Conservation (phyloP, 805 yeast genomes). For the Nakazawaea ambrosiae region DNA sequence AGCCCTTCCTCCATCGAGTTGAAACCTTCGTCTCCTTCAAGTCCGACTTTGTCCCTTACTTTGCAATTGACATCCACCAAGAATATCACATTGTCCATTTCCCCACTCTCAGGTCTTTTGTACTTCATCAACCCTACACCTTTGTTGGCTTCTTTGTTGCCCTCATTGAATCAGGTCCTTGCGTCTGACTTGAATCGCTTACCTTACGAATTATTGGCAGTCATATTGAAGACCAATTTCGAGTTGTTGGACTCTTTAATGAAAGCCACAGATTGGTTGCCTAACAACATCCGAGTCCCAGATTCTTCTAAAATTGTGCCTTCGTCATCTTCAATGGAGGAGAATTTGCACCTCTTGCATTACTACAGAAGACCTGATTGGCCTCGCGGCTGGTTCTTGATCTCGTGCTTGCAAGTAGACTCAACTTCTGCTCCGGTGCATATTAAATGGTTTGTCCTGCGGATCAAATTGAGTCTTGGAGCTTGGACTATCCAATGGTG, state of each 20-base stretch:
- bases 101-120: slow-evolving; percentile 31
- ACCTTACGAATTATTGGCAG: slow-evolving; percentile 30
- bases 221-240: slow-evolving; percentile 42
- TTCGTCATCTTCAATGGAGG: slow-evolving; percentile 5
- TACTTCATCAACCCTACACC: slow-evolving; percentile 40
- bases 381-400: slow-evolving; percentile 52
- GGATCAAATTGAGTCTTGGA: slow-evolving; percentile 40
- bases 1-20: slow-evolving; percentile 16
- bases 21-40: slow-evolving; percentile 7
- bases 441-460: slow-evolving; percentile 46
- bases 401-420: slow-evolving; percentile 23
- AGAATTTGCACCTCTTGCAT: slow-evolving; percentile 18
- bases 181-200: slow-evolving; percentile 12
- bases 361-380: slow-evolving; percentile 44
- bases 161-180: slow-evolving; percentile 13
- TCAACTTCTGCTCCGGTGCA: slow-evolving; percentile 18
- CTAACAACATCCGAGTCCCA: slow-evolving; percentile 43
- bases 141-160: slow-evolving; percentile 25
- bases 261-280: slow-evolving; percentile 62
- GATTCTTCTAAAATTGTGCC: slow-evolving; percentile 16
- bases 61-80: slow-evolving; percentile 22
- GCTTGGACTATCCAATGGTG: slow-evolving; percentile 53
- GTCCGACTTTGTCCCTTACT: slow-evolving; percentile 16
- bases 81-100: slow-evolving; percentile 23
- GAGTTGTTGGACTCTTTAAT: slow-evolving; percentile 50